A percentile compares a stretch with the other conserved stretches of the same genome.
These are phyloP conservation scores for Talaromyces sp. DNA, from an alignment of 2,329 filamentous ascomycete genomes.

Conservation along the genomic window DNA sequence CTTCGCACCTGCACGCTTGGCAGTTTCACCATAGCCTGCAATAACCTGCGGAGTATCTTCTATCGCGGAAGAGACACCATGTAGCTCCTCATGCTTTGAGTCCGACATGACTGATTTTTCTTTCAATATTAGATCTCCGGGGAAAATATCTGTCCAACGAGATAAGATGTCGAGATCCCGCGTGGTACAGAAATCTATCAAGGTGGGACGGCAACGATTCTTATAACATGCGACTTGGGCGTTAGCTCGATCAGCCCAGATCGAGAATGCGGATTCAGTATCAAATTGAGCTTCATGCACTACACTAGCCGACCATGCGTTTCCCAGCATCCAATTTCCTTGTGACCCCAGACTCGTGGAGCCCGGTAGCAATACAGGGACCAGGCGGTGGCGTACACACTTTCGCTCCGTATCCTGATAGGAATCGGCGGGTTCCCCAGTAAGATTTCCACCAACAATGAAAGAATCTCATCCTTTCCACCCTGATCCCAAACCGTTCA, in stretches of 20 bases:
- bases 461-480: not conserved
- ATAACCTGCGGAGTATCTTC: conserved; percentile 19
- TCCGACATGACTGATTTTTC: conserved; percentile 20
- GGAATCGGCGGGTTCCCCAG: conserved; percentile 25
- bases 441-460: conserved; percentile 10
- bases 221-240: conserved; percentile 18
- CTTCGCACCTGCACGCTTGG: conserved; percentile 36
- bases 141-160: not conserved
- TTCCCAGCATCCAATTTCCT: conserved; percentile 18
- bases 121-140: not conserved
- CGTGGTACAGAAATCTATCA: conserved; percentile 1
- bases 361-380: conserved; percentile 13
- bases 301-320: conserved; percentile 14
- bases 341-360: conserved; percentile 20
- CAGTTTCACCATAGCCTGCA: conserved; percentile 26
- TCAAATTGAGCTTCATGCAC: conserved; percentile 5
- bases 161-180: not conserved
- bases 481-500: conserved; percentile 10
- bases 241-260: not conserved
- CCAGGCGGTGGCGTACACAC: conserved; percentile 20
- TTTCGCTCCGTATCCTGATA: conserved; percentile 25
- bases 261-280: not conserved
- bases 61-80: conserved; percentile 22
- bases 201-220: conserved; percentile 18
- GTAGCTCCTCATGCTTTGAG: conserved; percentile 20